Evolutionary conservation across 1,139 yeast genomes (phyloP), one percentile per base, ranked within the genome.

Genomic region (Sugiyamaella xylanicola): DNA sequence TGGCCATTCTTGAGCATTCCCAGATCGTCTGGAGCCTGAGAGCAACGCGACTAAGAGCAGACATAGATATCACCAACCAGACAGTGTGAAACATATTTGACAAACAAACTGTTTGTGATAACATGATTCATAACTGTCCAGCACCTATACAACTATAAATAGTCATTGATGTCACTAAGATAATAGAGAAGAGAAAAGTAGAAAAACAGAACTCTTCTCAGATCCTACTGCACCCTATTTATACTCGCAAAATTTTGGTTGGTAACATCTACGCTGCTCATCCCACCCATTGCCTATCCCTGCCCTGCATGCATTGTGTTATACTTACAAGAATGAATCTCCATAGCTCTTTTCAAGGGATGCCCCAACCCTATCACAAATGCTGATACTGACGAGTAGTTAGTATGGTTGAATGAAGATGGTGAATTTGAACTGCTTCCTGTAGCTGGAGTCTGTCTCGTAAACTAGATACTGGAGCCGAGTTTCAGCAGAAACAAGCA

Each of bases 251-350:
- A 46, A 46, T 19, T 32, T 29, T 46, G 49, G 49, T 46, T 46
- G 49, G 49, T 32, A 35, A 46, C 49, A 46, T 21, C 3, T 29
- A 20, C 25, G 15, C 39, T 17, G n/a, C 48, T 13, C 27, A 19
- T 15, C 21, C n/a, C n/a, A n/a, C n/a, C n/a, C n/a, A n/a, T n/a
- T n/a, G n/a, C n/a, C n/a, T n/a, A n/a, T n/a, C n/a, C n/a, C n/a
- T n/a, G n/a, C n/a, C n/a, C n/a, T n/a, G 29, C 29, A 41, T 20
- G 29, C 21, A 21, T 27, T 4, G 11, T 45, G 25, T n/a, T 17
- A 11, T 19, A 66, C 71, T 55, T 63, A 68, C 72, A 49, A 49
- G 63, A 58, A 59, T 63, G 69, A 19, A 69, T 59, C 42, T 66
- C 69, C 68, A 69, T 61, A 8, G 68, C 58, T 47, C 59, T 59